Conservation (phyloP, 176 grass and related monocot genomes). For the Carex cristatella region DNA sequence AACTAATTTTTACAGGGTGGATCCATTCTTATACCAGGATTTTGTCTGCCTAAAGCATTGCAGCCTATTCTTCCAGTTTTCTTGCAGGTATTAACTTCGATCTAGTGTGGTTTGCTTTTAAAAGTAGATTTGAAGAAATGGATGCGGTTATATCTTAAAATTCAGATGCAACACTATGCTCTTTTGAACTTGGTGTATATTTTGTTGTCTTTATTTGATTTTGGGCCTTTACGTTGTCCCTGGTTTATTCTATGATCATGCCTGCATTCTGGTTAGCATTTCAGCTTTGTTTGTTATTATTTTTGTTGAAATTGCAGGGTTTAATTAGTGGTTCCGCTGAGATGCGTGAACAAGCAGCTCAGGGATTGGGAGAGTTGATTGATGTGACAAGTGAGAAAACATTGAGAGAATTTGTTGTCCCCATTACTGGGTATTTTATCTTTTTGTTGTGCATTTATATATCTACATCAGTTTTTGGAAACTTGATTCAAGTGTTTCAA, state of each 20-base stretch:
- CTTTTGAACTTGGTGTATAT: background rate
- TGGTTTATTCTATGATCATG: background rate
- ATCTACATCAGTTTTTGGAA: background rate
- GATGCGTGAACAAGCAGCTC: conserved; percentile 84
- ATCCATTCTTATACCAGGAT: conserved; percentile 75
- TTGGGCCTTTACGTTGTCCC: background rate
- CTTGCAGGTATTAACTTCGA: conserved; percentile 58
- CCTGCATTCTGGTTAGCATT: background rate
- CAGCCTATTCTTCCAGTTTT: conserved; percentile 93
- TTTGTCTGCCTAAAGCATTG: conserved; percentile 90
- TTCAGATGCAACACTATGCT: background rate
- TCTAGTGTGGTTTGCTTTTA: conserved; percentile 7
- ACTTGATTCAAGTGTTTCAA: background rate
- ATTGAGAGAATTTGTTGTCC: conserved; percentile 84
- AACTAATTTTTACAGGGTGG: conserved; percentile 60
- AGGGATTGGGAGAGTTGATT: conserved; percentile 93
- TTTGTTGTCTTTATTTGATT: background rate
- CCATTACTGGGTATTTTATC: conserved; percentile 77
- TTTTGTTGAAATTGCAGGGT: conserved; percentile 56
- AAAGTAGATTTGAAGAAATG: background rate
- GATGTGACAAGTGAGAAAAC: conserved; percentile 87
- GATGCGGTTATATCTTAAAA: conserved; percentile 7
- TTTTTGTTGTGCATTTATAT: background rate
- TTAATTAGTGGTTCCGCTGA: conserved; percentile 91
- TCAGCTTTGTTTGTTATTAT: background rate